Evolutionary conservation across 2,329 filamentous ascomycete species (phyloP).

Genomic region (Pseudogymnoascus sp.): DNA sequence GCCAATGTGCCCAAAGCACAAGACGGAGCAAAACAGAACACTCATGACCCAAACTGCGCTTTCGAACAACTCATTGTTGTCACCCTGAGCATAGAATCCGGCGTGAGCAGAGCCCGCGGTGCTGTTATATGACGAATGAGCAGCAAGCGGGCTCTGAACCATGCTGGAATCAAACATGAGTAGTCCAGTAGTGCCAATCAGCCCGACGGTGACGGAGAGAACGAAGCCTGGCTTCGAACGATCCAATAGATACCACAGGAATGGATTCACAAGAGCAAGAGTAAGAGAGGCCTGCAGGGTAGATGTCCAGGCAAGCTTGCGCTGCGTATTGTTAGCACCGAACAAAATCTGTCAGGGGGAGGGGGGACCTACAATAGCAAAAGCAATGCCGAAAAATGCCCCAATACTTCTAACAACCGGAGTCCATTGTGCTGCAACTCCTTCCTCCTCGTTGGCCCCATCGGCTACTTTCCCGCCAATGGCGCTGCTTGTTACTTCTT

Average conservation of each 20-base stretch:
- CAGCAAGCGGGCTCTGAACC: constrained; percentile 41
- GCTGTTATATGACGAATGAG: constrained; percentile 11
- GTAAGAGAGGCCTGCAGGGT: constrained; percentile 89
- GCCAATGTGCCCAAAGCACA: constrained; percentile 96
- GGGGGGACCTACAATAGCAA: constrained; percentile 67
- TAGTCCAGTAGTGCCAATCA: constrained; percentile 66
- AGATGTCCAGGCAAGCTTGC: constrained; percentile 87
- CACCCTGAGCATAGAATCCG: constrained; percentile 41
- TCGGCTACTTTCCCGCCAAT: constrained; percentile 25
- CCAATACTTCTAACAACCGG: constrained; percentile 62
- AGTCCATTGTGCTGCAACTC: constrained; percentile 64
- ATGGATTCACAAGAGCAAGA: constrained; percentile 83
- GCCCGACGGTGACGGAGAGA: constrained; percentile 66
- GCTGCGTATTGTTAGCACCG: constrained; percentile 42
- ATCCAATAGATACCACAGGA: constrained; percentile 94
- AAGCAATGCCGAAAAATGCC: constrained; percentile 67
- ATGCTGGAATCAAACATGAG: constrained; percentile 72
- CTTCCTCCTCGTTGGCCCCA: constrained; percentile 19
- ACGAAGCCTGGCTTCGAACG: constrained; percentile 79
- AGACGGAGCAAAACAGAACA: constrained; percentile 87
- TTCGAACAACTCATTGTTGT: constrained; percentile 57
- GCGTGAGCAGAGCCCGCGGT: constrained; percentile 16
- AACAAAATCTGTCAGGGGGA: constrained; percentile 9
- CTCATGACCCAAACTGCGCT: constrained; percentile 84
- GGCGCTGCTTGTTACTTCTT: constrained; percentile 18